These are phyloP conservation scores for Lactarius evosmus DNA, from an alignment of 768 basidiomycete genomes.

Conservation along the genomic window DNA sequence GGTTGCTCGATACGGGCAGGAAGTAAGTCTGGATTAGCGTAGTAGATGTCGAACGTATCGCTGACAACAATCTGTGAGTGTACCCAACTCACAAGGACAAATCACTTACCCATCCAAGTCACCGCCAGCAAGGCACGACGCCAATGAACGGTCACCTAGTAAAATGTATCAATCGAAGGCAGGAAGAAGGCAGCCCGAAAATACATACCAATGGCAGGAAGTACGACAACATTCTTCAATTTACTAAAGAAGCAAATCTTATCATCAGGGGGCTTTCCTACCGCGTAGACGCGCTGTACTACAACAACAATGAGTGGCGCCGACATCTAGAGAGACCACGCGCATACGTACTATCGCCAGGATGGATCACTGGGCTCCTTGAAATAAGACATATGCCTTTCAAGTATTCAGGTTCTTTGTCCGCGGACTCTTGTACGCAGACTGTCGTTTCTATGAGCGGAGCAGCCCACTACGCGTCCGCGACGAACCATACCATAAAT, in stretches of 20 bases:
- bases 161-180: neutral
- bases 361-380: constrained; percentile 36
- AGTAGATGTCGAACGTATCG: constrained; percentile 57
- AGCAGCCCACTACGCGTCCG: no score
- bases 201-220: constrained; percentile 24
- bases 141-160: constrained; percentile 56
- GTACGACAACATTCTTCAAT: constrained; percentile 32
- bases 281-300: constrained; percentile 32
- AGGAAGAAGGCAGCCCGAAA: no score
- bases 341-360: constrained; percentile 34
- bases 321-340: neutral
- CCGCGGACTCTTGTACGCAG: constrained; percentile 23
- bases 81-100: neutral
- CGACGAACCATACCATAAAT: constrained; percentile 21
- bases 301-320: neutral
- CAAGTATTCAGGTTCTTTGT: constrained; percentile 14
- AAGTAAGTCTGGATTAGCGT: constrained; percentile 52
- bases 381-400: constrained; percentile 28
- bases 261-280: constrained; percentile 32
- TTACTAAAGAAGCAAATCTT: constrained; percentile 26
- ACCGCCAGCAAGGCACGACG: constrained; percentile 69
- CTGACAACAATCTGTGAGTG: constrained; percentile 37
- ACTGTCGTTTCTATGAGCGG: constrained; percentile 7
- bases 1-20: constrained; percentile 48
- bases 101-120: constrained; percentile 68